phyloP scores from a whole-genome alignment of 495 filamentous ascomycete genomes.

The Ascodesmis nigricans region DNA sequence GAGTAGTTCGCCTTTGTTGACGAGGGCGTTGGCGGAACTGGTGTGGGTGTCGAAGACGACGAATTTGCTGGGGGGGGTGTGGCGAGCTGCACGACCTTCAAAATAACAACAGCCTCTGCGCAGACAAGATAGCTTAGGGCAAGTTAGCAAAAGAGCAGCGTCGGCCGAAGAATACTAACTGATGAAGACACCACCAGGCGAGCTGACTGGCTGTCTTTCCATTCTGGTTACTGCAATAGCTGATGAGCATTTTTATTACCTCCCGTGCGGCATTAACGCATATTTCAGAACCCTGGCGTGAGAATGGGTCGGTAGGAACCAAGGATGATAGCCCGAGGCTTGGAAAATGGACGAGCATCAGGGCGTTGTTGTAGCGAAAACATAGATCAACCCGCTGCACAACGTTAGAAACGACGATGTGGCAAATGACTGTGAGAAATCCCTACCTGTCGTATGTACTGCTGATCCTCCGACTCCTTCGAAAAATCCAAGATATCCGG shows the following conservation, averaged over 20 bases:
- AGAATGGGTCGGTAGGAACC: slow-evolving; percentile 4
- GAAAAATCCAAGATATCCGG: slow-evolving; percentile 9
- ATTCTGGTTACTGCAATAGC: background rate
- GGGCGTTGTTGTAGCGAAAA: slow-evolving; percentile 14
- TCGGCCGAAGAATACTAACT: no score
- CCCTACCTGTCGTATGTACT: slow-evolving; percentile 10
- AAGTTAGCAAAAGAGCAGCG: no score
- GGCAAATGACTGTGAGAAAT: background rate
- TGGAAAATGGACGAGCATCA: slow-evolving; percentile 11
- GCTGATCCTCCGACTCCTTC: slow-evolving; percentile 2
- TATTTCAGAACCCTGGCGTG: background rate
- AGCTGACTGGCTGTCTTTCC: slow-evolving; percentile 6
- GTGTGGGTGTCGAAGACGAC: no score
- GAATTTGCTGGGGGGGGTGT: no score
- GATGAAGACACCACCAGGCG: slow-evolving; percentile 41
- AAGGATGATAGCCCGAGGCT: slow-evolving; percentile 7
- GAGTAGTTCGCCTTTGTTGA: no score
- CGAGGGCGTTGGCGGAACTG: no score
- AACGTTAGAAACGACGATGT: background rate
- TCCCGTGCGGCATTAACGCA: slow-evolving; percentile 9
- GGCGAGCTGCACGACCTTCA: slow-evolving; percentile 30
- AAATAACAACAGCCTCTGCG: slow-evolving; percentile 33
- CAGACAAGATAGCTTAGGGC: slow-evolving; percentile 41
- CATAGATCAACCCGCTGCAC: slow-evolving; percentile 12
- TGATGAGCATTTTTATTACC: slow-evolving; percentile 10